Percentiles rank a stretch among this genome's conserved stretches.
phyloP scores from a whole-genome alignment of 306 rosid species.

The Aeschynomene evenia region DNA sequence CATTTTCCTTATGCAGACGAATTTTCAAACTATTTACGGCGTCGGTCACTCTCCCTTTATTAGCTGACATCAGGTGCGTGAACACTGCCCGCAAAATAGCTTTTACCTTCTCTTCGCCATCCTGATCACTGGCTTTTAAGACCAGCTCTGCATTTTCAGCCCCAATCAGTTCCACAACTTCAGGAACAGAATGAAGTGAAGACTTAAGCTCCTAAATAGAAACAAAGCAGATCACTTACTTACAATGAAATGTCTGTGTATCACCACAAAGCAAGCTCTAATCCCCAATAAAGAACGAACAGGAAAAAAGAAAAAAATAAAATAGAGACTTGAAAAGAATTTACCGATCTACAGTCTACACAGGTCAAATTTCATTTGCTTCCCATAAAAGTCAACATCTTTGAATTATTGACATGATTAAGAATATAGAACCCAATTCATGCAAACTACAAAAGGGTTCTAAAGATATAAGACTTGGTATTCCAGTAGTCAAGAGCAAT shows the following conservation, averaged over 20 bases:
- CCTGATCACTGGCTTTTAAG: conserved; percentile 43
- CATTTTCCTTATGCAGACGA: conserved; percentile 63
- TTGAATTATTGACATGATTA: neutral
- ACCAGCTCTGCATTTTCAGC: conserved; percentile 52
- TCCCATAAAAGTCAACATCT: neutral
- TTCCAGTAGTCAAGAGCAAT: conserved; percentile 24
- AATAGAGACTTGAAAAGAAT: neutral
- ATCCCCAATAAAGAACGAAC: neutral
- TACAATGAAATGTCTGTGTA: neutral
- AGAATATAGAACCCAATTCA: neutral
- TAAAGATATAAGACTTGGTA: neutral
- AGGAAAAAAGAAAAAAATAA: too few relatives aligned
- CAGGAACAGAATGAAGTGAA: conserved; percentile 74
- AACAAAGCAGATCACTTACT: conserved; percentile 25
- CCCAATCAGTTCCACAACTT: conserved; percentile 70
- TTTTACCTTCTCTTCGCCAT: conserved; percentile 54
- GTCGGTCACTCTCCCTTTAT: conserved; percentile 51
- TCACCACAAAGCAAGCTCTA: conserved; percentile 24
- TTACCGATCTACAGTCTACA: neutral
- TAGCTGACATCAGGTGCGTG: conserved; percentile 81
- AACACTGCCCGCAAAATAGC: conserved; percentile 58
- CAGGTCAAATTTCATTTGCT: neutral
- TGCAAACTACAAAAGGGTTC: neutral
- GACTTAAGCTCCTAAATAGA: conserved; percentile 73
- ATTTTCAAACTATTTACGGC: conserved; percentile 53